A percentile compares a stretch with the other conserved stretches of the same genome.
Evolutionary conservation across 2,329 filamentous ascomycete genomes (phyloP).

Genomic region (Diplodia intermedia): DNA sequence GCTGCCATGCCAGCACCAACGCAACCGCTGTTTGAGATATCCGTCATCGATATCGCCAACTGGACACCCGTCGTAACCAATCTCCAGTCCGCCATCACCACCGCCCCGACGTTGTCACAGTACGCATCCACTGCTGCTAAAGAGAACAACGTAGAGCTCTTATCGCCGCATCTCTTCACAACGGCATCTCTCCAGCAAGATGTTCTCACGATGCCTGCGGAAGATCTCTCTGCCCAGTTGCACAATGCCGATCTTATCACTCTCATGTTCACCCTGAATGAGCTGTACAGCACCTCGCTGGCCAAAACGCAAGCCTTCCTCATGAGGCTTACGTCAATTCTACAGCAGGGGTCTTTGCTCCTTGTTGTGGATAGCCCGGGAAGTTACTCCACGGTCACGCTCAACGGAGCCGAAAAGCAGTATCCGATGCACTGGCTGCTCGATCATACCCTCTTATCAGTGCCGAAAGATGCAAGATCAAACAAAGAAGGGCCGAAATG

Average conservation of each 20-base stretch:
- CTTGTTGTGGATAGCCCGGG: conserved; percentile 93
- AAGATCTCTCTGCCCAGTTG: conserved; percentile 45
- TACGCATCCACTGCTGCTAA: conserved; percentile 57
- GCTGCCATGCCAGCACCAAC: neutral
- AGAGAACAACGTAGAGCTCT: conserved; percentile 50
- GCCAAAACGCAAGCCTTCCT: conserved; percentile 79
- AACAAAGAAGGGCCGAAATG: conserved; percentile 55
- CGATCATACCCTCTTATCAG: conserved; percentile 74
- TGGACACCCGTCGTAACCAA: conserved; percentile 71
- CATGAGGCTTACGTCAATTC: conserved; percentile 66
- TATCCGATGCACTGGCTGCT: conserved; percentile 97
- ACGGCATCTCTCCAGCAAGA: conserved; percentile 52
- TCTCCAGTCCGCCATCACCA: conserved; percentile 65
- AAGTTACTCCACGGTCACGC: conserved; percentile 82
- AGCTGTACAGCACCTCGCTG: conserved; percentile 83
- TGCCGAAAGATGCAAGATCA: conserved; percentile 35
- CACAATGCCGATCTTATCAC: conserved; percentile 66
- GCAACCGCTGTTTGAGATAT: conserved; percentile 53
- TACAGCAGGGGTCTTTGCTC: conserved; percentile 69
- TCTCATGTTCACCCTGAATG: conserved; percentile 92
- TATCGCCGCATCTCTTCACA: conserved; percentile 51
- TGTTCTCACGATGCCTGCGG: conserved; percentile 53
- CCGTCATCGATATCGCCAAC: conserved; percentile 80
- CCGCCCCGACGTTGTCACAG: conserved; percentile 54
- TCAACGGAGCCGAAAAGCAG: conserved; percentile 64